Conservation (phyloP, 805 yeast genomes). For the Wickerhamiella siamensis region DNA sequence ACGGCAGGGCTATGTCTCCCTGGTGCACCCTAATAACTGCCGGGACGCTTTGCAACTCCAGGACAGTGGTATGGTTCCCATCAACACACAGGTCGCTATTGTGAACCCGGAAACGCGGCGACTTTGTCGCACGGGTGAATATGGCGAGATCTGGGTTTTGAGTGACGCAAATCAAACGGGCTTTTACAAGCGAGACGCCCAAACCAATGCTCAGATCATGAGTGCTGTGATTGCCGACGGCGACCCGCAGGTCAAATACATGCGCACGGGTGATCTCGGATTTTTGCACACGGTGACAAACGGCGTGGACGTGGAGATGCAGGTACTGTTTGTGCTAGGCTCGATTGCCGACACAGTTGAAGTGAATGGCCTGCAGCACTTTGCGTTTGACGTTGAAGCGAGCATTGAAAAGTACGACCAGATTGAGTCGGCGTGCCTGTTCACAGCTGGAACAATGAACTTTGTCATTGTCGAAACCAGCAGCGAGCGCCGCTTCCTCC, state of each 20-base stretch:
- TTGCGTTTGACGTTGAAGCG: conserved; percentile 69
- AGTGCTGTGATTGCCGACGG: conserved; percentile 51
- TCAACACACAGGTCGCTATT: conserved; percentile 82
- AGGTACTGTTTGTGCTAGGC: conserved; percentile 75
- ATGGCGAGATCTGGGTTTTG: conserved; percentile 94
- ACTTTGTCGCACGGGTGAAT: conserved; percentile 76
- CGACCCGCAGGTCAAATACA: conserved; percentile 46
- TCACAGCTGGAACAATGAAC: conserved; percentile 59
- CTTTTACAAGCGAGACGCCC: conserved; percentile 40
- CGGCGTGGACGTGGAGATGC: conserved; percentile 38
- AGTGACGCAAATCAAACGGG: conserved; percentile 68
- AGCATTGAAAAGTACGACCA: conserved; percentile 42
- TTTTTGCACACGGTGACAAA: conserved; percentile 61
- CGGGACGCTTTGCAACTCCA: conserved; percentile 64
- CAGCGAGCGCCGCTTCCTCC: conserved; percentile 29
- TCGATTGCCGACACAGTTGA: conserved; percentile 79
- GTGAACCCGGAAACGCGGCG: conserved; percentile 84
- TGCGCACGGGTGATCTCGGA: conserved; percentile 90
- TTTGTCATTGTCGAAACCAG: conserved; percentile 52
- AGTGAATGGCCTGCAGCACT: conserved; percentile 78
- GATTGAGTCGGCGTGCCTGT: conserved; percentile 42
- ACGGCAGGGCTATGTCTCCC: conserved; percentile 74
- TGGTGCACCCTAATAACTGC: conserved; percentile 58
- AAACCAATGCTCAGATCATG: conserved; percentile 38
- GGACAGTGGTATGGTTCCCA: conserved; percentile 93